phyloP scores from a whole-genome alignment of 768 basidiomycete genomes.

The Russula ochroleuca region DNA sequence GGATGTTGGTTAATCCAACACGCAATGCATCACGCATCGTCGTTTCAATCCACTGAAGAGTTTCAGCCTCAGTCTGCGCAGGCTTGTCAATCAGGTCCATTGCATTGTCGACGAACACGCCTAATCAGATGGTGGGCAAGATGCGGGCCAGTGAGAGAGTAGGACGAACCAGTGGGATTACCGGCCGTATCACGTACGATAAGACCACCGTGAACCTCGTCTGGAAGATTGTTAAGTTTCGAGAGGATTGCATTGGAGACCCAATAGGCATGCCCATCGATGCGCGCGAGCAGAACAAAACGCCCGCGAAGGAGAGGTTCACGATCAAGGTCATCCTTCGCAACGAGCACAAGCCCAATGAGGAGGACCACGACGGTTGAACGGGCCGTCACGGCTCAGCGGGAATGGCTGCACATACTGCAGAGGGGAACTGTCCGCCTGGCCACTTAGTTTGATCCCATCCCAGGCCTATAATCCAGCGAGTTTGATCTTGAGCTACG shows the following conservation, averaged over 20 bases:
- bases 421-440: conserved; percentile 54
- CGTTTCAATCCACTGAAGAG: conserved; percentile 58
- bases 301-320: conserved; percentile 65
- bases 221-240: conserved; percentile 56
- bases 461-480: conserved; percentile 83
- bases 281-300: conserved; percentile 66
- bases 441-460: conserved; percentile 92
- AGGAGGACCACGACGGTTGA: not conserved
- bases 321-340: conserved; percentile 64
- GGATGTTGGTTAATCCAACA: conserved; percentile 79
- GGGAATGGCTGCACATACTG: conserved; percentile 42
- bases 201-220: conserved; percentile 62
- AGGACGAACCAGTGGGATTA: conserved; percentile 58
- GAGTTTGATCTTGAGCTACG: conserved; percentile 45
- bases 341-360: not conserved
- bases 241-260: conserved; percentile 71
- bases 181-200: conserved; percentile 62
- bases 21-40: conserved; percentile 66
- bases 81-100: conserved; percentile 72
- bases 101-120: conserved; percentile 85
- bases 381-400: too few species aligned
- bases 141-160: not conserved
- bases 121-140: conserved; percentile 32
- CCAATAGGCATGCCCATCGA: conserved; percentile 87
- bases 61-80: conserved; percentile 50